Base-by-base conservation (phyloP, 495 filamentous ascomycete species). In the Penicillium odoratum region DNA sequence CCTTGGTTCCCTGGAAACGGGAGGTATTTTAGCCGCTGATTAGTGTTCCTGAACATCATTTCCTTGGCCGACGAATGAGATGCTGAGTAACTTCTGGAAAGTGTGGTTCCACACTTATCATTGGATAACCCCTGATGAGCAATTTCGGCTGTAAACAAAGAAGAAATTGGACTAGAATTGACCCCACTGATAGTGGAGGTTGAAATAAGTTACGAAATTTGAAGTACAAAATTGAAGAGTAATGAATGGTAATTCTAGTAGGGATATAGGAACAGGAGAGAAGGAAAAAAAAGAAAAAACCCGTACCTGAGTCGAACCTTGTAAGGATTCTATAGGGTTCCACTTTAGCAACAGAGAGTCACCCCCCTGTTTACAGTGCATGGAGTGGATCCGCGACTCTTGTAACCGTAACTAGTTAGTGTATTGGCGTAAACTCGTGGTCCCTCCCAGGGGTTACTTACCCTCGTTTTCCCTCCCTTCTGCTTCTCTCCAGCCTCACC, bases 11-110 rank as follows among this genome's bases (percentile, higher is more conserved):
- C 63, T 66, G 66, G 63, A 67, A 64, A 67, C 64, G 48, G 46
- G 25, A 51, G 58, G 61, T 42, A 62, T 64, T 55, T 64, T 33
- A 55, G n/a, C 16, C 15, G 1, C 1, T 69, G 61, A 69, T 67
- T 69, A 64, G 67, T 63, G 67, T 69, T 45, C 67, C 67, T 69
- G 67, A 56, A 51, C 47, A 40, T 31, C 31, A 36, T 38, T 49
- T 33, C 21, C 34, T 7, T 16, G 1, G 15, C 8, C 21, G 21
- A 21, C 21, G 2, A 21, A 21, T 21, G 21, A 21, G 21, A 21
- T 21, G 21, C 21, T 21, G 21, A 21, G 21, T 21, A 21, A 21
- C 21, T 21, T 21, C 21, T 21, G 33, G 3, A 36, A 11, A 42
- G 15, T 40, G 15, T 40, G 15, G 38, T 15, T 40, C 38, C 4